Evolutionary conservation across 1,284 basidiomycete species (phyloP).

Genomic region (Dichomitus squalens): DNA sequence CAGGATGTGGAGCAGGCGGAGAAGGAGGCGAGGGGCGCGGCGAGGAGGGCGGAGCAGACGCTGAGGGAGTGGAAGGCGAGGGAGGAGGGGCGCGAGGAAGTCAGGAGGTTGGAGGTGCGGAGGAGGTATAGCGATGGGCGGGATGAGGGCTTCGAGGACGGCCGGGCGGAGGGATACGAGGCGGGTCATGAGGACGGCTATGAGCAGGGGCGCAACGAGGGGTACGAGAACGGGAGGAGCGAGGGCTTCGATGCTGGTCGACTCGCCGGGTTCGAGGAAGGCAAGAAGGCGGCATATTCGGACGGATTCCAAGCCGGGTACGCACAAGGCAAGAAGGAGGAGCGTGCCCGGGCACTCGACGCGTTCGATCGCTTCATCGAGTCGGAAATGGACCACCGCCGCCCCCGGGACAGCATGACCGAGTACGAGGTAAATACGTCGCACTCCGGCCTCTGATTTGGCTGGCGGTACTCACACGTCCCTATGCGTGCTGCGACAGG

Average conservation of each 20-base stretch:
- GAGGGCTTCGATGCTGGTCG: slow-evolving; percentile 47
- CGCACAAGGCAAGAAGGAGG: slow-evolving; percentile 47
- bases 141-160: slow-evolving; percentile 46
- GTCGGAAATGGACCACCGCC: slow-evolving; percentile 40
- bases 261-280: slow-evolving; percentile 48
- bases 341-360: slow-evolving; percentile 51
- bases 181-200: no score
- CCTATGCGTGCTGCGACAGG: slow-evolving; percentile 6
- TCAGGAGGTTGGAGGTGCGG: slow-evolving; percentile 38
- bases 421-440: slow-evolving; percentile 20
- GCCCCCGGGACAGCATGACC: slow-evolving; percentile 32
- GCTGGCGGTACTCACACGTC: no score
- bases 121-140: slow-evolving; percentile 44
- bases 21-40: slow-evolving; percentile 48
- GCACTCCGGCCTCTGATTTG: background rate
- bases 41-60: slow-evolving; percentile 47
- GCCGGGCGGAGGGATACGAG: slow-evolving; percentile 39
- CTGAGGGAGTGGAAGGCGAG: slow-evolving; percentile 50
- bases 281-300: slow-evolving; percentile 40
- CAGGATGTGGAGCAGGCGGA: slow-evolving; percentile 50
- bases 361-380: slow-evolving; percentile 57
- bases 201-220: slow-evolving; percentile 27
- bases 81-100: slow-evolving; percentile 49
- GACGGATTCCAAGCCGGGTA: slow-evolving; percentile 47
- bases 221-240: background rate